Evolutionary conservation across 2,329 filamentous ascomycete species (phyloP), one percentile per base, ranked within the genome.

Genomic region (Aspergillus floridensis): DNA sequence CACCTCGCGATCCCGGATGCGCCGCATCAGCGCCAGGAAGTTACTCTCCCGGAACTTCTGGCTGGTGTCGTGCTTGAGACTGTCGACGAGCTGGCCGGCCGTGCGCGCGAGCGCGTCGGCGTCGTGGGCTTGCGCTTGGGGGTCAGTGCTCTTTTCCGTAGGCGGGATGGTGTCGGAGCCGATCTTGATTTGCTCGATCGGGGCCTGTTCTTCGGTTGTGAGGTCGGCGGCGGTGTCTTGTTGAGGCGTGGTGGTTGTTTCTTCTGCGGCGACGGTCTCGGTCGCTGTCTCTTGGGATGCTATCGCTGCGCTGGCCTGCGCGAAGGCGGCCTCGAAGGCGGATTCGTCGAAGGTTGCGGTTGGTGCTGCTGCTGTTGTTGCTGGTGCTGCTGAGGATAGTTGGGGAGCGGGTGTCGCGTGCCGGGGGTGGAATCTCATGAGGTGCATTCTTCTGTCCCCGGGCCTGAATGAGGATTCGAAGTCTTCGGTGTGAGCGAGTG

Each of bases 1-100:
- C 14, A 92, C 86, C 76, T 95, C 87, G 57, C 84, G 81, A 69
- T 91, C 86, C 54, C 88, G 84, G 57, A 95, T 84, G 60, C 85
- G 84, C 29, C 89, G 85, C 91, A 96, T 95, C 49, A 96, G 78
- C 4, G 84, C 81, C 0, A 93, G 76, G 69, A 96, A 96, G 59
- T 85, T 85, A 65, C 90, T 93, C 69, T 92, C 86, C 67, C 87
- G 85, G 74, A 95, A 95, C 70, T 93, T 93, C 50, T 86, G 78
- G 57, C 84, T 88, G 59, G 85, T 82, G 65, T 93, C 88, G 66
- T 87, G 80, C 21, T 84, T 81, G 12, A 96, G 84, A 41, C 85
- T 87, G 56, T 88, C 81, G 5, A 95, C 79, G 4, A 96, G 80
- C 59, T 88, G 81, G 16, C 85, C 86, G 5, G 91, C 91, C 1